phyloP scores from a whole-genome alignment of 139 green algal genomes.

The Haematococcus sp. region DNA sequence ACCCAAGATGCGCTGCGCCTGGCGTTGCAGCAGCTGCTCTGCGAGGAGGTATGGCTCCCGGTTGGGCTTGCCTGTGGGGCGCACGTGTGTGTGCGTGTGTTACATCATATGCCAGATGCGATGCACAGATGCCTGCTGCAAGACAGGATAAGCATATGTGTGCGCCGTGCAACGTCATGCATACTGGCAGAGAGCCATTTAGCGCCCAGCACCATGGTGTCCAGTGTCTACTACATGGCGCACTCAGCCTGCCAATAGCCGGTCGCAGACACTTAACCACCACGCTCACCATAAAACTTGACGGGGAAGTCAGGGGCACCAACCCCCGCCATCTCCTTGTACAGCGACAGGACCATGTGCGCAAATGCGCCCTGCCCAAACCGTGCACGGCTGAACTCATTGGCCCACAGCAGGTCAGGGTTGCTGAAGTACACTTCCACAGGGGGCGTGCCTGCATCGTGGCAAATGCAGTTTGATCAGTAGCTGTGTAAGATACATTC shows the following conservation, averaged over 20 bases:
- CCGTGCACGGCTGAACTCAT: conserved; percentile 55
- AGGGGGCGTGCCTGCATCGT: neutral
- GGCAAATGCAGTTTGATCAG: too few relatives aligned
- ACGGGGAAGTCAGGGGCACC: conserved; percentile 12
- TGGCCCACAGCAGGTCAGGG: conserved; percentile 72
- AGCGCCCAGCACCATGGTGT: too few relatives aligned
- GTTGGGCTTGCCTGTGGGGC: conserved; percentile 62
- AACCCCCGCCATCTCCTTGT: conserved; percentile 11
- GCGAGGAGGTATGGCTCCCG: conserved; percentile 57
- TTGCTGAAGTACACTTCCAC: conserved; percentile 53
- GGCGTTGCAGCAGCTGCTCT: conserved; percentile 54
- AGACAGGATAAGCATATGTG: too few relatives aligned
- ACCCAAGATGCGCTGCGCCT: conserved; percentile 33
- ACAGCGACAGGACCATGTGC: conserved; percentile 8
- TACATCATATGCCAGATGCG: too few relatives aligned
- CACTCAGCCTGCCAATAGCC: too few relatives aligned
- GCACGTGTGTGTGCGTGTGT: too few relatives aligned
- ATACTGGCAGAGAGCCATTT: too few relatives aligned
- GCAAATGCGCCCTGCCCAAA: conserved; percentile 58
- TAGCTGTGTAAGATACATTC: too few relatives aligned
- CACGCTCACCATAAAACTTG: conserved; percentile 43
- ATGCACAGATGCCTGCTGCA: too few relatives aligned
- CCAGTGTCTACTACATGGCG: too few relatives aligned
- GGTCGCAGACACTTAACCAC: neutral
- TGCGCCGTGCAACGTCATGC: too few relatives aligned